Conservation (phyloP, 805 yeast genomes). For the Candida chauliodis region DNA sequence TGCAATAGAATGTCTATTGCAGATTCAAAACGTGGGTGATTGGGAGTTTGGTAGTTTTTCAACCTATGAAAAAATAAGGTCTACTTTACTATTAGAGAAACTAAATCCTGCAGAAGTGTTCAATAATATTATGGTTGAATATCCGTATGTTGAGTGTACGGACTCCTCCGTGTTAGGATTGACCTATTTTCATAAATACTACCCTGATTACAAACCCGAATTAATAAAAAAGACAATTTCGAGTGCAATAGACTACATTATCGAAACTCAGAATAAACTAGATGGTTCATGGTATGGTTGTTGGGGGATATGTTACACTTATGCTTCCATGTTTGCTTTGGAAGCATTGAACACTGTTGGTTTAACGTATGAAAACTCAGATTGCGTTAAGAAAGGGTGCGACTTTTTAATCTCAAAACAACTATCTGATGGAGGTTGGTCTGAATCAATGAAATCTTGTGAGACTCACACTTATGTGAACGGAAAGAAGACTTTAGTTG, state of each 20-base stretch:
- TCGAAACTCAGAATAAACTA: slow-evolving; percentile 50
- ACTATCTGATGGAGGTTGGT: slow-evolving; percentile 93
- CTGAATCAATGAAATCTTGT: slow-evolving; percentile 88
- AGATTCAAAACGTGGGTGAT: slow-evolving; percentile 72
- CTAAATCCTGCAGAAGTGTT: slow-evolving; percentile 97
- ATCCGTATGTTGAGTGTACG: slow-evolving; percentile 97
- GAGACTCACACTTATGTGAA: slow-evolving; percentile 77
- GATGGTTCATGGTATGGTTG: slow-evolving; percentile 99
- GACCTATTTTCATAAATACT: slow-evolving; percentile 66
- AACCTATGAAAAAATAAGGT: slow-evolving; percentile 82
- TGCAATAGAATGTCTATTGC: slow-evolving; percentile 73
- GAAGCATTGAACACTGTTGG: slow-evolving; percentile 82
- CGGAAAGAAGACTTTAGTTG: slow-evolving; percentile 60
- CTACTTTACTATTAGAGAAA: slow-evolving; percentile 69
- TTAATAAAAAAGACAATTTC: slow-evolving; percentile 70
- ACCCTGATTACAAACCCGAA: slow-evolving; percentile 56
- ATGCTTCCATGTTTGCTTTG: slow-evolving; percentile 96
- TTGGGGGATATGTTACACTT: slow-evolving; percentile 96
- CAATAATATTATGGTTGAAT: slow-evolving; percentile 97
- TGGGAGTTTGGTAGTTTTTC: slow-evolving; percentile 91
- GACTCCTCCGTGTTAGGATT: slow-evolving; percentile 92
- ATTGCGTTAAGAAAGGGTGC: slow-evolving; percentile 69
- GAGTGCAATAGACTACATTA: slow-evolving; percentile 71
- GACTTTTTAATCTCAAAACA: slow-evolving; percentile 78
- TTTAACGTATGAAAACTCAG: slow-evolving; percentile 57